Base-by-base conservation (phyloP, 2,329 filamentous ascomycete species). In the Xylariales sp. region DNA sequence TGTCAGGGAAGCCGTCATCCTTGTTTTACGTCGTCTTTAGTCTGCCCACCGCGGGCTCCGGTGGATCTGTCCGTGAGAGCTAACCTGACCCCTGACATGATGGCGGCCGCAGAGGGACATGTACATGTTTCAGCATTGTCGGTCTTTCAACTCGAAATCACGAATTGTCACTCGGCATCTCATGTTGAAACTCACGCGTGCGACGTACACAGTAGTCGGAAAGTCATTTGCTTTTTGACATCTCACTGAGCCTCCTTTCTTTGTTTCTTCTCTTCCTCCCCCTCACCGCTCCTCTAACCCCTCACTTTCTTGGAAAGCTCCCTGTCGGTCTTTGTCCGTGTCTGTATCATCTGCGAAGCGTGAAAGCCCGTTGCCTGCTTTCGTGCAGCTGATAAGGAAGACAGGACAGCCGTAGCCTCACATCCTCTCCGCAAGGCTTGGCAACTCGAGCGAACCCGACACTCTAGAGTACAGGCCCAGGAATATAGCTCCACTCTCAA, bases 181-280 rank as follows among this genome's bases (percentile, higher is more conserved):
- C 32, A 16, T 34, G 32, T 18, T 34, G 32, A 34, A 34, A 34
- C 32, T 14, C 21, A 34, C 21, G 32, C 18, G 12, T 19, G 9
- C 32, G 12, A 8, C 7, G n/a, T 34, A 20, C 32, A 16, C 18
- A 14, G 32, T n/a, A 9, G 16, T 9, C n/a, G n/a, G n/a, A n/a
- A n/a, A n/a, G n/a, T 14, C n/a, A 8, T 31, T 14, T 31, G 8
- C 6, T 31, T 31, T 14, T 14, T 31, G 29, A 14, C n/a, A n/a
- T n/a, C n/a, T n/a, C n/a, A n/a, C n/a, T n/a, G n/a, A n/a, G n/a
- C n/a, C n/a, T n/a, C n/a, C n/a, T n/a, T n/a, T n/a, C n/a, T n/a
- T n/a, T n/a, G n/a, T n/a, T n/a, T n/a, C n/a, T n/a, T n/a, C n/a
- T n/a, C n/a, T n/a, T n/a, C n/a, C n/a, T n/a, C n/a, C n/a, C n/a